Conservation (phyloP, 768 basidiomycete species). For the Suillus plorans region DNA sequence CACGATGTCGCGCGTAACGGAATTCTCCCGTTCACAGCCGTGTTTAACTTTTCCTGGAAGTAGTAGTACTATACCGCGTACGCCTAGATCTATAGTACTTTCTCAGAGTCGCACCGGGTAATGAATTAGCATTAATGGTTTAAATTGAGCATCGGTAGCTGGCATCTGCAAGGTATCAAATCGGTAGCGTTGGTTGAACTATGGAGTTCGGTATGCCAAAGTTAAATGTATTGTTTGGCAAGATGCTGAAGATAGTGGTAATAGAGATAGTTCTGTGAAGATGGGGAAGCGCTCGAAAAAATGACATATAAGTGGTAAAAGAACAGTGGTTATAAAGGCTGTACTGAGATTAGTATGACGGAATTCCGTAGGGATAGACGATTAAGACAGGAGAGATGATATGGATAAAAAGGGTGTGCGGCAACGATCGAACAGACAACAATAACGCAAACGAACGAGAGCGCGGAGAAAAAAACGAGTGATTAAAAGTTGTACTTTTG, state of each 20-base stretch:
- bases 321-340: conserved; percentile 14
- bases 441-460: conserved; percentile 18
- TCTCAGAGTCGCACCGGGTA: conserved; percentile 9
- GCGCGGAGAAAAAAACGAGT: conserved; percentile 6
- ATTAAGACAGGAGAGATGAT: conserved; percentile 9
- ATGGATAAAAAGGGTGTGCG: conserved; percentile 1
- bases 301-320: conserved; percentile 11
- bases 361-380: conserved; percentile 11
- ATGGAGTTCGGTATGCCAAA: conserved; percentile 11
- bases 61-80: background rate
- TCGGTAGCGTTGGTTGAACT: conserved; percentile 4
- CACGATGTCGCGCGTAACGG: background rate
- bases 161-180: conserved; percentile 10
- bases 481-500: conserved; percentile 20
- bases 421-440: conserved; percentile 19
- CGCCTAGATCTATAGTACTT: background rate
- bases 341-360: conserved; percentile 17
- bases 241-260: conserved; percentile 5
- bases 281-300: conserved; percentile 4
- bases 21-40: background rate
- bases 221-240: conserved; percentile 9
- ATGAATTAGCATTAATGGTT: conserved; percentile 7
- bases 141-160: background rate
- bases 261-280: conserved; percentile 8
- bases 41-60: background rate